These are phyloP conservation scores for Aspergillus mulundensis DNA, from an alignment of 495 filamentous ascomycete genomes.

Conservation along the genomic window DNA sequence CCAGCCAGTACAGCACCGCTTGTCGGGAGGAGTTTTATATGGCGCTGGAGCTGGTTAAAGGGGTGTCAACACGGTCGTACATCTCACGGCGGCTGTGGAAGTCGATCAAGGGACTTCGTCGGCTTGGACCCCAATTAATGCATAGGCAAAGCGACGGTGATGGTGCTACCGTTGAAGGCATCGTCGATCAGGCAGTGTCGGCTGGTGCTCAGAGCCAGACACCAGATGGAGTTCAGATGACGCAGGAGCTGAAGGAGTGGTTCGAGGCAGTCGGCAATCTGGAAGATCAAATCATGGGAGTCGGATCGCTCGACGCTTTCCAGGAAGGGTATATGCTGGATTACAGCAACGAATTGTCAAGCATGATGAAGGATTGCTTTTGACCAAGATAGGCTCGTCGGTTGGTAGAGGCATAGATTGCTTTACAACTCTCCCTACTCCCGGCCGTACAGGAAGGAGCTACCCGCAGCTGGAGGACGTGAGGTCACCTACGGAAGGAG, in stretches of 20 bases:
- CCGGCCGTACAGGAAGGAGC: no score
- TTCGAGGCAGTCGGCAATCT: conserved; percentile 39
- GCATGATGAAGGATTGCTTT: conserved; percentile 39
- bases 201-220: conserved; percentile 24
- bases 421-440: no score
- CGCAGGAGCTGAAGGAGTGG: conserved; percentile 39
- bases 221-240: conserved; percentile 37
- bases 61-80: conserved; percentile 53
- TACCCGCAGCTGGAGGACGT: no score
- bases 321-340: conserved; percentile 26
- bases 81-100: conserved; percentile 59
- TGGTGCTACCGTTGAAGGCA: background rate
- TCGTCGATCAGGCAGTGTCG: background rate
- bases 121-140: conserved; percentile 47
- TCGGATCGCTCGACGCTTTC: conserved; percentile 21
- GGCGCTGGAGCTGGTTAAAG: conserved; percentile 61
- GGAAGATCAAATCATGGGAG: conserved; percentile 37
- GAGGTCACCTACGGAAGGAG: no score
- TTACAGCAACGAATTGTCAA: conserved; percentile 36
- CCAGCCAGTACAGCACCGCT: conserved; percentile 50
- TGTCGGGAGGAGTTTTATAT: conserved; percentile 63
- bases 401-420: no score
- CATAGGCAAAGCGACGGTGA: conserved; percentile 9
- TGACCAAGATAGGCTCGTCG: conserved; percentile 1
- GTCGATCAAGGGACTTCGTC: conserved; percentile 50